Percentiles rank a stretch among this genome's conserved stretches.
These are phyloP conservation scores for Croton setiger DNA, from an alignment of 441 rosid species.

Conservation along the genomic window DNA sequence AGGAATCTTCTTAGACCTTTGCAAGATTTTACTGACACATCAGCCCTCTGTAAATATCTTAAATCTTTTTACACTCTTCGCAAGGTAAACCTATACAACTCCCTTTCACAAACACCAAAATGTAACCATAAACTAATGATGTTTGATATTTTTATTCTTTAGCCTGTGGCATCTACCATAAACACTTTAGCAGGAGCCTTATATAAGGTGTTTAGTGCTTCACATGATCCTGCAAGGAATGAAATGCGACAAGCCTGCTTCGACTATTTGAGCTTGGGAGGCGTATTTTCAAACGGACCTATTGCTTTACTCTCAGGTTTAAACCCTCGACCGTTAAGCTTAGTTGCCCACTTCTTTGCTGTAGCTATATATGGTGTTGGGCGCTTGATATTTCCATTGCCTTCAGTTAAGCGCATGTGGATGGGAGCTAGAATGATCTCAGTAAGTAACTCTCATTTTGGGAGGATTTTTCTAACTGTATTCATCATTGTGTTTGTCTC, in stretches of 20 bases:
- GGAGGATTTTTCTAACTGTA: no score
- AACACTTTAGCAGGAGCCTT: not conserved
- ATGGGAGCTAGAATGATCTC: not conserved
- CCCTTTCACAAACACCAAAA: no score
- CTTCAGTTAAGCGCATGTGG: not conserved
- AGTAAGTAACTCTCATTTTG: not conserved
- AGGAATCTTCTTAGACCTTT: constrained; percentile 26
- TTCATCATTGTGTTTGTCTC: no score
- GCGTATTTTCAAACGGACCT: constrained; percentile 7
- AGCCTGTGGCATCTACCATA: constrained; percentile 9
- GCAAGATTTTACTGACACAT: constrained; percentile 20
- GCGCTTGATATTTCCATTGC: not conserved
- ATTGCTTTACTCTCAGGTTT: not conserved
- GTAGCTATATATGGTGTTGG: not conserved
- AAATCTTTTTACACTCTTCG: constrained; percentile 32
- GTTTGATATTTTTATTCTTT: not conserved
- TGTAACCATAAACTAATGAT: no score
- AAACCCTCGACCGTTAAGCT: not conserved
- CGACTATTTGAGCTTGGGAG: constrained; percentile 9
- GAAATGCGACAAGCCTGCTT: constrained; percentile 11
- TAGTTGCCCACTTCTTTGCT: not conserved
- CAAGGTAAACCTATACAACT: constrained; percentile 17
- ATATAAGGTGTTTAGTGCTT: not conserved
- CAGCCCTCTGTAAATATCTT: constrained; percentile 26
- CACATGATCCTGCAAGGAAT: not conserved